Percentiles rank a stretch among this genome's conserved stretches.
These are phyloP conservation scores for Buxus sempervirens DNA, from an alignment of 164 flowering plant genomes.

Conservation along the genomic window DNA sequence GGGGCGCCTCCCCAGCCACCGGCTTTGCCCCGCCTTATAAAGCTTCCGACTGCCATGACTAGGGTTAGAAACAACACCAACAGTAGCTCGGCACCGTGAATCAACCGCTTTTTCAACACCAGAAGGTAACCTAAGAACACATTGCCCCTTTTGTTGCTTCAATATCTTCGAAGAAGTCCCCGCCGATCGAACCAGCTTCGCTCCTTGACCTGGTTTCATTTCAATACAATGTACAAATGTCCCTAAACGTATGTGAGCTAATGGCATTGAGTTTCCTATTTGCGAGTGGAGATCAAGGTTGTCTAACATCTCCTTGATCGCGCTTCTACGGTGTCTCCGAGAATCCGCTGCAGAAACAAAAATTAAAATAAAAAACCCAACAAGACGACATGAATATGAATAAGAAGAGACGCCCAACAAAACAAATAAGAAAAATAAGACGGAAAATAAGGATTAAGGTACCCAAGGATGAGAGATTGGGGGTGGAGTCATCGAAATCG, in stretches of 20 bases:
- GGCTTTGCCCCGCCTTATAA: conserved; percentile 44
- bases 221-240: conserved; percentile 56
- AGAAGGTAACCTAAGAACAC: conserved; percentile 41
- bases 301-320: not conserved
- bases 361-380: not conserved
- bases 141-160: conserved; percentile 36
- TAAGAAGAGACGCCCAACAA: not conserved
- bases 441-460: not conserved
- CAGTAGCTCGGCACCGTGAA: conserved; percentile 40
- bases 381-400: too few species aligned
- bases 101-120: conserved; percentile 41
- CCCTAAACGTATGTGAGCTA: conserved; percentile 49
- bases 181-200: conserved; percentile 54
- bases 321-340: not conserved
- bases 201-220: conserved; percentile 56
- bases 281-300: conserved; percentile 27
- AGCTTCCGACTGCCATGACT: conserved; percentile 39
- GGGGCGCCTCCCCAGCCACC: conserved; percentile 54
- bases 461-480: not conserved
- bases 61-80: conserved; percentile 45
- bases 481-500: not conserved
- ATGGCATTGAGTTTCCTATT: conserved; percentile 57
- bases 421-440: not conserved
- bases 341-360: not conserved
- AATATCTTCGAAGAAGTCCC: conserved; percentile 53